Base-by-base conservation (phyloP, 148 eudicot species). In the Vaccinium darrowii region DNA sequence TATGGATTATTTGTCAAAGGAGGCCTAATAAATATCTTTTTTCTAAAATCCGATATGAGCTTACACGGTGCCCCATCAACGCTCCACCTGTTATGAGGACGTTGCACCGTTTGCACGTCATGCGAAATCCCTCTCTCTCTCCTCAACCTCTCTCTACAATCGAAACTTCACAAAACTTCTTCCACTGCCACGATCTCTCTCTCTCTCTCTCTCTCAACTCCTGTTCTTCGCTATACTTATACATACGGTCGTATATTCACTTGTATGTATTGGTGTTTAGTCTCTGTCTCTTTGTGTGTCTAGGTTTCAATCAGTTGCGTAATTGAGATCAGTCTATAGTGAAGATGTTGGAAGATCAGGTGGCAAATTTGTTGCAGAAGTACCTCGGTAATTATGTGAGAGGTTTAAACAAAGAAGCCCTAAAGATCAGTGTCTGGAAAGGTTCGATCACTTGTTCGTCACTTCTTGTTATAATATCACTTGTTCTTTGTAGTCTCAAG, bases 331-430 rank as follows among this genome's bases (percentile, higher is more conserved):
- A 47, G 10, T 23, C 56, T 39, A 30, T 33, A 12, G 76, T 76
- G 79, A 93, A 91, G 90, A 97, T 95, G 99, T 92, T 97, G 92
- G 99, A 97, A 83, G 99, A 97, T 91, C 98, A 97, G 85, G 99
- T 97, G 8, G 95, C 98, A 78, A 88, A 89, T 79, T 83, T 97
- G 87, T 86, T 97, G 86, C 99, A 95, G 92, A 92, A 94, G 87
- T 97, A 95, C 82, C 88, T 97, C 84, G 99, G 99, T 78, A 95
- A 97, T 85, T 97, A 95, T 89, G 98, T 97, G 47, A 86, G 91
- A 87, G 98, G 98, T 6, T 98, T 97, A 79, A 95, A 56, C 78
- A 94, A 94, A 92, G 99, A 97, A 87, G 98, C 99, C 87, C 98
- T 97, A 79, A 95, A 92, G 83, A 97, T 97, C 90, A 97, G 99